Base-by-base conservation (phyloP, 306 rosid genomes). In the Quercus aquifolioides region DNA sequence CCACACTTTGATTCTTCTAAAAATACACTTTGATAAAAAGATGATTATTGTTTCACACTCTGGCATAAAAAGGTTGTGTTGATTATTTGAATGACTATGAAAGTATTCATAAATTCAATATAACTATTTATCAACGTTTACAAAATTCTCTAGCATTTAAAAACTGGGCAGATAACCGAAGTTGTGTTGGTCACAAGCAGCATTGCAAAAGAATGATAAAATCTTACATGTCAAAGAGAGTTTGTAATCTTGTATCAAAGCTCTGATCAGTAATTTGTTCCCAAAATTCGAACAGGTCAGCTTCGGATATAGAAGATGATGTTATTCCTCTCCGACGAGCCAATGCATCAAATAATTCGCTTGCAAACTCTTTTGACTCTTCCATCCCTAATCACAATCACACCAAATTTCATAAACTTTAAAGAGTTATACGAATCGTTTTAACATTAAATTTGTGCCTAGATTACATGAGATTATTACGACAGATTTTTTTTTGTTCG, bases 171-270 rank as follows among this genome's bases (percentile, higher is more conserved):
- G 46, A 38, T 41, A 41, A 41, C 46, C 46, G 46, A 41, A 41
- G 12, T 2, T 41, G 3, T 4, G 33, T 13, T 59, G 73, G 41
- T 70, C 73, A 59, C 20, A 35, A 64, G 70, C n/a, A 28, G 46
- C 41, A 25, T 28, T 0, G 21, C 20, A 19, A 62, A 31, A 77
- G 12, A 2, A 38, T 14, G 55, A 38, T 9, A 3, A 23, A 31
- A 69, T 28, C 94, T 79, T 81, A 94, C 99, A 94, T 94, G 78
- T 92, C 97, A 79, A 94, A 94, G 89, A 94, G 92, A 20, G 96
- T 94, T 77, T 92, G 99, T 0, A 94, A 89, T 81, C 95, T 91
- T 5, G 99, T 86, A 75, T 94, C 97, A 76, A 94, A 94, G 81
- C 97, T 92, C 67, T 85, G 89, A 73, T 94, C 97, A 0, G 92